A percentile compares a stretch with the other conserved stretches of the same genome.
Evolutionary conservation across 805 yeast species (phyloP).

Genomic region (Saturnispora hagleri): DNA sequence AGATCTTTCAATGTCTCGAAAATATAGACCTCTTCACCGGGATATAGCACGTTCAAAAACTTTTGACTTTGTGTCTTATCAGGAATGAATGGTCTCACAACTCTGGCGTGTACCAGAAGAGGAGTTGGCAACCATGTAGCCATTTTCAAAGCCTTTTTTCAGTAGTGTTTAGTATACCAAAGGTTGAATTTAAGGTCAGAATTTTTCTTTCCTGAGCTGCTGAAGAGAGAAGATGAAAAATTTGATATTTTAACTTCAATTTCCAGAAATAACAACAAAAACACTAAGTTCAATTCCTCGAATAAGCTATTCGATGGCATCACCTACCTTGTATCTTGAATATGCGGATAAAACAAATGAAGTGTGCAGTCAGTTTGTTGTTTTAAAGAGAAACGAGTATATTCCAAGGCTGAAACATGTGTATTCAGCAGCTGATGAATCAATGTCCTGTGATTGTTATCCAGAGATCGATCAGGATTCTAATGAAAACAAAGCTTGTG

Average conservation of each 20-base stretch:
- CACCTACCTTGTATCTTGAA: slow-evolving; percentile 15
- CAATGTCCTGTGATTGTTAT: slow-evolving; percentile 85
- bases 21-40: slow-evolving; percentile 12
- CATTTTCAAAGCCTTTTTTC: not conserved
- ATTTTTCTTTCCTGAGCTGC: not conserved
- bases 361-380: slow-evolving; percentile 51
- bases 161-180: not conserved
- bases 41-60: slow-evolving; percentile 9
- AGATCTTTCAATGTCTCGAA: slow-evolving; percentile 20
- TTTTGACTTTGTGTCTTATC: not conserved
- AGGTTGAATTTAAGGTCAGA: not conserved
- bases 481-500: slow-evolving; percentile 57
- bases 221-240: not conserved
- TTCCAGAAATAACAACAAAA: not conserved
- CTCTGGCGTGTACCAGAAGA: slow-evolving; percentile 1
- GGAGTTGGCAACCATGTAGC: slow-evolving; percentile 1
- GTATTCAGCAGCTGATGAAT: slow-evolving; percentile 58
- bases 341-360: slow-evolving; percentile 56
- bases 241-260: not conserved
- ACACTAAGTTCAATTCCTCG: not conserved
- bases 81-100: not conserved
- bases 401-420: slow-evolving; percentile 52
- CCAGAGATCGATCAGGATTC: slow-evolving; percentile 37
- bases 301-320: not conserved
- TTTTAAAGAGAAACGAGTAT: slow-evolving; percentile 53